Conservation (phyloP, 208 protist species). For the Trypanosoma congolense region DNA sequence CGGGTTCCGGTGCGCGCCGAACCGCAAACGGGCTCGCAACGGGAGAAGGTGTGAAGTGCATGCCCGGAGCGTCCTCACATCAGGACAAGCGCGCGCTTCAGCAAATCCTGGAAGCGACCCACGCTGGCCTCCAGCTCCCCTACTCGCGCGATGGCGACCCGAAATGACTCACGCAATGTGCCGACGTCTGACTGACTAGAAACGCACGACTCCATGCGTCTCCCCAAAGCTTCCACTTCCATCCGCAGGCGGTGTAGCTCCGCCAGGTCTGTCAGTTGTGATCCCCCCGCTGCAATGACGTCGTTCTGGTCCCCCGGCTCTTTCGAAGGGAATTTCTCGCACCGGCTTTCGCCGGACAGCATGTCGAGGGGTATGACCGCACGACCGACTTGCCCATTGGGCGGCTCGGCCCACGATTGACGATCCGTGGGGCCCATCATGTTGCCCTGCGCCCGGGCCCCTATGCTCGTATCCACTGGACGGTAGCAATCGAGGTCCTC, state of each 20-base stretch:
- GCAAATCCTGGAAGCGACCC: conserved; percentile 1
- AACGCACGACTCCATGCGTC: conserved; percentile 7
- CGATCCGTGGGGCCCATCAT: no score
- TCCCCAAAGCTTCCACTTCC: conserved; percentile 8
- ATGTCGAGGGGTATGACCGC: conserved; percentile 12
- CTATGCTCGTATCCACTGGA: no score
- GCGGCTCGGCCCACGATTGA: not conserved
- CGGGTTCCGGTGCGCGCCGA: no score
- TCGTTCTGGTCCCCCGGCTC: not conserved
- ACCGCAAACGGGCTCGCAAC: no score
- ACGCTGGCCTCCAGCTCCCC: not conserved
- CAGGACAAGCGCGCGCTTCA: not conserved
- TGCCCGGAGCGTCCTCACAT: not conserved
- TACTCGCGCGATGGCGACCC: conserved; percentile 10
- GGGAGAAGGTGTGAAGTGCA: no score
- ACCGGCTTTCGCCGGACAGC: not conserved
- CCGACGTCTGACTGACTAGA: not conserved
- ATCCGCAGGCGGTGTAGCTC: conserved; percentile 8
- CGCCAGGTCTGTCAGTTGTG: not conserved
- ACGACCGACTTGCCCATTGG: conserved; percentile 2
- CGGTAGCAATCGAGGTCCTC: no score
- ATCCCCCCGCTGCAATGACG: not conserved
- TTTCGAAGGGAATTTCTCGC: not conserved
- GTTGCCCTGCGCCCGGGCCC: no score
- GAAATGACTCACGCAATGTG: conserved; percentile 12